These are phyloP conservation scores for Tricholoma furcatifolium DNA, from an alignment of 768 basidiomycete species.

Conservation along the genomic window DNA sequence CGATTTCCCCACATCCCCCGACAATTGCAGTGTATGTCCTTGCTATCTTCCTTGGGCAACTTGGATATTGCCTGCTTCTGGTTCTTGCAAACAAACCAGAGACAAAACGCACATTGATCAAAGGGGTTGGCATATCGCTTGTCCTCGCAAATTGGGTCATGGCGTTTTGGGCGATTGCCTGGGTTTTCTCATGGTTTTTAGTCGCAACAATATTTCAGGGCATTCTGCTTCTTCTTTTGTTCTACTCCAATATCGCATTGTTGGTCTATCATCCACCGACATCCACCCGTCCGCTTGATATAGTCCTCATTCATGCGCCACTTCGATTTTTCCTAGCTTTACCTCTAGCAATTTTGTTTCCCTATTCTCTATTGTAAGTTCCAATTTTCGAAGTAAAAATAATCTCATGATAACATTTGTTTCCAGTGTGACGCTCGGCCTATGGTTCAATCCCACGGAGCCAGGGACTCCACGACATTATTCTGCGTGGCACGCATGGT, in stretches of 20 bases:
- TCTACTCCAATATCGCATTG: conserved; percentile 80
- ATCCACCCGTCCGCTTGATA: conserved; percentile 65
- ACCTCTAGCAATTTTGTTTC: conserved; percentile 57
- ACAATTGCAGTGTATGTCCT: conserved; percentile 62
- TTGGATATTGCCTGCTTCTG: conserved; percentile 83
- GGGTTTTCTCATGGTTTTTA: conserved; percentile 78
- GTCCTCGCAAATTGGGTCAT: conserved; percentile 79
- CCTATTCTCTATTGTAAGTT: conserved; percentile 56
- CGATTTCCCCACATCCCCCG: conserved; percentile 65
- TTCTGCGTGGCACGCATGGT: conserved; percentile 62
- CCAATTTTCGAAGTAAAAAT: not conserved
- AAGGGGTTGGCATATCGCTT: conserved; percentile 78
- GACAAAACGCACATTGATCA: conserved; percentile 75
- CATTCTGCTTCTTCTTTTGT: conserved; percentile 62
- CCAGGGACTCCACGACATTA: conserved; percentile 48
- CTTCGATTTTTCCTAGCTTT: conserved; percentile 67
- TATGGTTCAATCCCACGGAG: conserved; percentile 48
- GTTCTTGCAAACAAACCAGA: conserved; percentile 69
- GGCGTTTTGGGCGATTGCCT: conserved; percentile 78
- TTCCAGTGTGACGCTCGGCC: conserved; percentile 64
- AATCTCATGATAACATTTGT: not conserved
- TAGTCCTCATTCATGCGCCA: conserved; percentile 84
- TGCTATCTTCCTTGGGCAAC: conserved; percentile 60
- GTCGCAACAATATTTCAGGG: conserved; percentile 72
- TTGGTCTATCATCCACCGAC: conserved; percentile 70